Base-by-base conservation (phyloP, 306 rosid species). In the Benincasa hispida region DNA sequence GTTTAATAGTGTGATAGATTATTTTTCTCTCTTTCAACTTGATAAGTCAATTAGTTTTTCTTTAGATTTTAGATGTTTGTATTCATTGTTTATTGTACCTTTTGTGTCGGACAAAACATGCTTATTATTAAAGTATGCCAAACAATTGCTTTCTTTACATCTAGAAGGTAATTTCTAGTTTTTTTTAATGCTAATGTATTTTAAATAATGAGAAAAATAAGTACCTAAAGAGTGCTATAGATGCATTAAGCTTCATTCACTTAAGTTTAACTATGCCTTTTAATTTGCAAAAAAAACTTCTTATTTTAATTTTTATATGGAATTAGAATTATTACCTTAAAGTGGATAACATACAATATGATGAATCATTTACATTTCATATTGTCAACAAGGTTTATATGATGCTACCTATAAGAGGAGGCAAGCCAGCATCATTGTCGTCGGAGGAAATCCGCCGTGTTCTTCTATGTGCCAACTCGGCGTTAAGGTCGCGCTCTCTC, bases 321-420 rank as follows among this genome's bases (percentile, higher is more conserved):
- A 45, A 12, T 45, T 45, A 45, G 17, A 3, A 45, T 45, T 3
- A n/a, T 55, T 7, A 55, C 14, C 21, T 55, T 22, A 9, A 55
- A 55, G 4, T 56, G 5, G 17, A 25, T 58, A 60, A 12, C 5
- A 6, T 12, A 58, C 18, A 17, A 11, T 13, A 59, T 59, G 30
- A 28, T 60, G 17, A 60, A 60, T 60, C 10, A 14, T 60, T 60
- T 60, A 60, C 35, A 32, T 41, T 60, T 32, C 47, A 18, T 63
- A 34, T 63, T 34, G 8, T 50, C 8, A 17, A 50, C 27, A 32
- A 63, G 72, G 62, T 82, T 13, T 94, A 94, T 72, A 14, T 90
- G 3, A 91, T 94, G 95, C 78, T 94, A 81, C 98, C 97, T 0
- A 10, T 89, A 57, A 88, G 83, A 81, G 88, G 79, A 63, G 96